These are phyloP conservation scores for Didymella lethalis DNA, from an alignment of 2,329 filamentous ascomycete genomes.

Conservation along the genomic window DNA sequence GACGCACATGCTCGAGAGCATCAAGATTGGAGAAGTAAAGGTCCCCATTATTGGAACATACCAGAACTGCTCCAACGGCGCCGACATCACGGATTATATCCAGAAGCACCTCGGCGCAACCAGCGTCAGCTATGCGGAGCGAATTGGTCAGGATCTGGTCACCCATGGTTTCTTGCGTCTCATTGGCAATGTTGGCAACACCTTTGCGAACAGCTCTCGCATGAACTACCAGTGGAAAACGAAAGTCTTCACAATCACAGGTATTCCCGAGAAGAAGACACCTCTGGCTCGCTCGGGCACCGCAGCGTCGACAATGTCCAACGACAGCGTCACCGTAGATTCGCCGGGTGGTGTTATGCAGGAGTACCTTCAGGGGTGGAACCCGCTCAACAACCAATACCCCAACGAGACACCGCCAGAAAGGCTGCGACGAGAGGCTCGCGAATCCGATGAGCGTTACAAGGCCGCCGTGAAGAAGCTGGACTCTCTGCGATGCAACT, in stretches of 20 bases:
- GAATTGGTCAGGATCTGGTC: slow-evolving; percentile 92
- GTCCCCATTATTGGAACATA: slow-evolving; percentile 96
- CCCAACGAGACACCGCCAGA: slow-evolving; percentile 94
- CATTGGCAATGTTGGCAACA: slow-evolving; percentile 92
- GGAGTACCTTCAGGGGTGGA: slow-evolving; percentile 92
- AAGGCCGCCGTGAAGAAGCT: slow-evolving; percentile 85
- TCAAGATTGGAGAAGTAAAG: slow-evolving; percentile 89
- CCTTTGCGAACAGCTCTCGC: slow-evolving; percentile 95
- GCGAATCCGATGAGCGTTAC: slow-evolving; percentile 92
- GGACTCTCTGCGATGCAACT: slow-evolving; percentile 86
- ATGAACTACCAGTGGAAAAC: slow-evolving; percentile 98
- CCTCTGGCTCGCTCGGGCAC: slow-evolving; percentile 77
- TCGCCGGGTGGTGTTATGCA: slow-evolving; percentile 85
- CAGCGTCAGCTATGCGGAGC: slow-evolving; percentile 89
- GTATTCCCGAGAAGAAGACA: slow-evolving; percentile 86
- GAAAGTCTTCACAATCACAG: slow-evolving; percentile 86
- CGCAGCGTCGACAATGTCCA: slow-evolving; percentile 57
- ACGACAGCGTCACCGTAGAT: slow-evolving; percentile 65
- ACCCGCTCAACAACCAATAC: slow-evolving; percentile 85
- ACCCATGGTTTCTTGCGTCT: slow-evolving; percentile 85
- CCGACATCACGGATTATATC: slow-evolving; percentile 95
- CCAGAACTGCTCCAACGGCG: slow-evolving; percentile 86
- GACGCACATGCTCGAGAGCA: slow-evolving; percentile 81
- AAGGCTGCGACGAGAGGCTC: slow-evolving; percentile 84
- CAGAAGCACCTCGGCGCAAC: slow-evolving; percentile 85